Evolutionary conservation across 306 rosid species (phyloP), one percentile per base, ranked within the genome.

Genomic region (Erythrophleum fordii): DNA sequence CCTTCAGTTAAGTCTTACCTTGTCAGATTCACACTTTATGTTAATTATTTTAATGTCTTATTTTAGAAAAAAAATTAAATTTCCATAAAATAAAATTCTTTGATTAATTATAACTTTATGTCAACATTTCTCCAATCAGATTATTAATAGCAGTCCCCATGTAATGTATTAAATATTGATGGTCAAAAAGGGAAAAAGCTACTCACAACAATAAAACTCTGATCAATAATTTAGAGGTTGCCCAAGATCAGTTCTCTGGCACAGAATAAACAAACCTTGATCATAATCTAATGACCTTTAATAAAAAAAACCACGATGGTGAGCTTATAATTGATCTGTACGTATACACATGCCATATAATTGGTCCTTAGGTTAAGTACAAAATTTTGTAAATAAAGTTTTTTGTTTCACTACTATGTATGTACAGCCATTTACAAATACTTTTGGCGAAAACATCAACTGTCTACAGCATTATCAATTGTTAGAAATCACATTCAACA

Each of bases 41-140:
- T 60, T 71, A 39, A 16, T 69, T 28, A 35, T 69, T 31, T 46
- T 69, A 69, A 58, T 14, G 26, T 11, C 12, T n/a, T 59, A 53
- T 9, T 6, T 69, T 75, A 25, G 23, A n/a, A 23, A 75, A 59
- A 11, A 49, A 5, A 49, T 0, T 49, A 76, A 22, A 66, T 67
- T 44, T 42, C 76, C n/a, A 41, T 44, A 51, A 17, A 55, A 26
- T 20, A 28, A 49, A 29, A 11, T 48, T 11, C 64, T 59, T 59
- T 25, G 9, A 26, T 53, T 26, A 25, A 59, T 4, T 59, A 59
- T 29, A 26, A 59, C 4, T 59, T 25, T 13, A 26, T 11, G 37
- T 59, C 2, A 59, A 35, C 44, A 22, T 81, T 51, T 68, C 61
- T 29, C 23, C 31, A 20, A 75, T 20, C 72, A 75, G 65, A 49